phyloP scores from a whole-genome alignment of 2,329 filamentous ascomycete species.

The Pseudogymnoascus pannorum region DNA sequence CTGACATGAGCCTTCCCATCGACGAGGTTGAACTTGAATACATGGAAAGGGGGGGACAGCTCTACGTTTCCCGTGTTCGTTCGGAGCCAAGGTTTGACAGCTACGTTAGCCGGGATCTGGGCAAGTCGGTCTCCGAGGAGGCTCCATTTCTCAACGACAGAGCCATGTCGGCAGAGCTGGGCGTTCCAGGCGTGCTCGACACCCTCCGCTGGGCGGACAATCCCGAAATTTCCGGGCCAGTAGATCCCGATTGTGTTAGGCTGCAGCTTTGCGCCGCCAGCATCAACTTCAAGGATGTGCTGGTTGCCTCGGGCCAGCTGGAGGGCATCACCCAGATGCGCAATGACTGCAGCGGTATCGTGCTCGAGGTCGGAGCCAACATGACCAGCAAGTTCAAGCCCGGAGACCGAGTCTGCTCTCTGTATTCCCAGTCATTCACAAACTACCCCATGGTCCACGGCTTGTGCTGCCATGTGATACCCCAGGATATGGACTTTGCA shows the following conservation, averaged over 20 bases:
- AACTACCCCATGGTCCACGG: constrained; percentile 11
- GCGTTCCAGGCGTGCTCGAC: constrained; percentile 15
- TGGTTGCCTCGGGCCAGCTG: constrained; percentile 28
- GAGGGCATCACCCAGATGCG: constrained; percentile 25
- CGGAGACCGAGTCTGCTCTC: constrained; percentile 27
- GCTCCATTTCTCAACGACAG: not conserved
- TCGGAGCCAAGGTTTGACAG: not conserved
- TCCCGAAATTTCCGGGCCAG: too few species aligned
- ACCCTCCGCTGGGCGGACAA: constrained; percentile 16
- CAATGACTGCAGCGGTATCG: constrained; percentile 30
- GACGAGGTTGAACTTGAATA: constrained; percentile 9
- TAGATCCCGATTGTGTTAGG: constrained; percentile 4
- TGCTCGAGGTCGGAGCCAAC: constrained; percentile 26
- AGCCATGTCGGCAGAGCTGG: not conserved
- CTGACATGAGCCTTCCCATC: not conserved
- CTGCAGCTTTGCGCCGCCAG: constrained; percentile 16
- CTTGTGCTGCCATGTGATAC: constrained; percentile 25
- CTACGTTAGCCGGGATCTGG: not conserved
- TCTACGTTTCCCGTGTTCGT: constrained; percentile 9
- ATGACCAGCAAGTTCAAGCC: constrained; percentile 14
- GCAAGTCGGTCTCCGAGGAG: not conserved
- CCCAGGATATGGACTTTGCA: constrained; percentile 32
- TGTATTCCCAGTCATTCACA: constrained; percentile 9
- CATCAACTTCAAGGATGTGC: constrained; percentile 27
- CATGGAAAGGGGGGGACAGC: constrained; percentile 4